Evolutionary conservation across 1,284 basidiomycete species (phyloP).

Genomic region (Rhodofomes roseus): DNA sequence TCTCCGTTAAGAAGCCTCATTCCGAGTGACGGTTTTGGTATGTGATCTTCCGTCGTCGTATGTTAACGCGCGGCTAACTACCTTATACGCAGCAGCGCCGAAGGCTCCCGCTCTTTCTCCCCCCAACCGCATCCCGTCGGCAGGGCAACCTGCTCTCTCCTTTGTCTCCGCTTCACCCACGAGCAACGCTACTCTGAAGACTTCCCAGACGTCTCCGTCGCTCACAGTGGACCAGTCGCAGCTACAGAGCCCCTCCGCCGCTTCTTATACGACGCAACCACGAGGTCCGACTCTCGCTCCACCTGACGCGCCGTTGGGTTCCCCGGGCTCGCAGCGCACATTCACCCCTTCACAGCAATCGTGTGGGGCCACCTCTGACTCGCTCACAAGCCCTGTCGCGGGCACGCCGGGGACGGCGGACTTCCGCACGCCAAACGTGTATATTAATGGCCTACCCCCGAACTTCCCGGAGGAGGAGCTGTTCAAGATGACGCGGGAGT

Average conservation of each 20-base stretch:
- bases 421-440: conserved; percentile 40
- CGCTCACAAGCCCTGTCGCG: conserved; percentile 2
- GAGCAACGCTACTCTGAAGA: neutral
- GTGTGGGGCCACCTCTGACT: neutral
- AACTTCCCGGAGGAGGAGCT: conserved; percentile 44
- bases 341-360: neutral
- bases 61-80: conserved; percentile 1
- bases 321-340: neutral
- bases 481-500: conserved; percentile 35
- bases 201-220: neutral
- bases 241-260: neutral
- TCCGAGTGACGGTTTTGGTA: neutral
- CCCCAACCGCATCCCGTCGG: neutral
- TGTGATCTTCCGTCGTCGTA: neutral
- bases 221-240: neutral
- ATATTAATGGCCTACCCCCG: conserved; percentile 47
- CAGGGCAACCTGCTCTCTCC: neutral
- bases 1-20: neutral
- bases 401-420: neutral
- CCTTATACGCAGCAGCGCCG: neutral
- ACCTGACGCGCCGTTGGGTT: neutral
- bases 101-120: neutral
- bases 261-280: neutral
- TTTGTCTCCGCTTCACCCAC: neutral
- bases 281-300: neutral